Evolutionary conservation across 1,284 basidiomycete genomes (phyloP), one percentile per base, ranked within the genome.

Genomic region (Neolentinus lepideus): DNA sequence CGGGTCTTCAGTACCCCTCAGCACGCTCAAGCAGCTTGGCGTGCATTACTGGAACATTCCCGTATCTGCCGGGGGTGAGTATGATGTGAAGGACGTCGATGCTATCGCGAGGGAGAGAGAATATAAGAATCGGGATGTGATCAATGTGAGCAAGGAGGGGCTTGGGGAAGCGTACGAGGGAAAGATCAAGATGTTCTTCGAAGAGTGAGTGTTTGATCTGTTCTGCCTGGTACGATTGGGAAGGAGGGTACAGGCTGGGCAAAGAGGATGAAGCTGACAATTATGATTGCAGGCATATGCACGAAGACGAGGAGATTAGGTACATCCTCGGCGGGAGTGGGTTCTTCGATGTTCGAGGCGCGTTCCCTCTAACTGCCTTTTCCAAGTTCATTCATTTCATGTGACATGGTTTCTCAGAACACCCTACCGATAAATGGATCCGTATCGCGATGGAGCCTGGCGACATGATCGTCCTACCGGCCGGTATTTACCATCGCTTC

Each of bases 301-400:
- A 94, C 63, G 91, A 94, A 69, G 92, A 94, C 62, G 92, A 94
- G 68, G 92, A 94, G 71, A 94, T 94, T 62, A 78, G 92, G 16
- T 96, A 90, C 66, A 85, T 94, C 60, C 75, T 90, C 43, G 77
- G 79, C 0, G 93, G 92, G 6, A 84, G 81, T 48, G 92, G 92
- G 0, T 96, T 84, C 75, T 95, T 94, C 64, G 92, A 94, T 60
- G 79, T 93, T 29, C 79, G 90, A 58, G 86, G 88, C 87, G 58
- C 59, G 80, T 53, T 2, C 46, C 8, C 43, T 56, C 22, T n/a
- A n/a, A n/a, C n/a, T n/a, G n/a, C n/a, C n/a, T n/a, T n/a, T n/a
- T n/a, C n/a, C n/a, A n/a, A n/a, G n/a, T n/a, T n/a, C n/a, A n/a
- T n/a, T n/a, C n/a, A n/a, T n/a, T n/a, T n/a, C n/a, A n/a, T n/a